Conservation (phyloP, 176 grass and related monocot species). For the Carex pumila region DNA sequence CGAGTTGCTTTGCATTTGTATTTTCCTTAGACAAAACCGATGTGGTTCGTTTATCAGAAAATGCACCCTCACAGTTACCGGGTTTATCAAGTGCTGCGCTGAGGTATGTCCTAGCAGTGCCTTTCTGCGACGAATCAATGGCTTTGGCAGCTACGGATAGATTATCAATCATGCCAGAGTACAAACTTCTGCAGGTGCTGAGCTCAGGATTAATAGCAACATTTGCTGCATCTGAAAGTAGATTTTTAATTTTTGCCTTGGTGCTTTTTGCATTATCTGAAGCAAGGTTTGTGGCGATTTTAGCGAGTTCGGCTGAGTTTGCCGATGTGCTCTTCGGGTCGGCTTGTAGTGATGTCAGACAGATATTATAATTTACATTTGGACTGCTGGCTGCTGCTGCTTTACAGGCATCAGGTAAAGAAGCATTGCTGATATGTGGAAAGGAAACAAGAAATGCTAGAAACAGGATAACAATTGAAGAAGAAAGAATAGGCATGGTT, state of each 20-base stretch:
- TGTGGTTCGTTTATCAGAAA: constrained; percentile 35
- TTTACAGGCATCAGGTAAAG: constrained; percentile 34
- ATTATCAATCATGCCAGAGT: constrained; percentile 46
- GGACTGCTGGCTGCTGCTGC: constrained; percentile 29
- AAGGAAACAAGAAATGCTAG: background rate
- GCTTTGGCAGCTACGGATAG: constrained; percentile 30
- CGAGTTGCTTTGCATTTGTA: constrained; percentile 43
- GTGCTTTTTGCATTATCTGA: constrained; percentile 31
- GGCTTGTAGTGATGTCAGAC: constrained; percentile 35
- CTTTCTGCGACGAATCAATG: constrained; percentile 8
- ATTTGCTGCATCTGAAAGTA: constrained; percentile 27
- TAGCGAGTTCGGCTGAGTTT: constrained; percentile 28
- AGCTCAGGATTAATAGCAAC: constrained; percentile 15
- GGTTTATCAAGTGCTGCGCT: constrained; percentile 39
- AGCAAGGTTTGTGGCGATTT: constrained; percentile 38
- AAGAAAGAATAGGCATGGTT: background rate
- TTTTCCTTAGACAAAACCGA: constrained; percentile 43
- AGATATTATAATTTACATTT: constrained; percentile 38
- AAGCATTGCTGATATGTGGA: background rate
- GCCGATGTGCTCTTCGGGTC: constrained; percentile 22
- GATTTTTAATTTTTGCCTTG: constrained; percentile 20
- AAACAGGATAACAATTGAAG: background rate
- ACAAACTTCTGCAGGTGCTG: constrained; percentile 41
- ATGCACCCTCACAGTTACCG: constrained; percentile 55
- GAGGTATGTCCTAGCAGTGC: constrained; percentile 36